These are phyloP conservation scores for Cladosporium velox DNA, from an alignment of 2,329 filamentous ascomycete species.

Conservation along the genomic window DNA sequence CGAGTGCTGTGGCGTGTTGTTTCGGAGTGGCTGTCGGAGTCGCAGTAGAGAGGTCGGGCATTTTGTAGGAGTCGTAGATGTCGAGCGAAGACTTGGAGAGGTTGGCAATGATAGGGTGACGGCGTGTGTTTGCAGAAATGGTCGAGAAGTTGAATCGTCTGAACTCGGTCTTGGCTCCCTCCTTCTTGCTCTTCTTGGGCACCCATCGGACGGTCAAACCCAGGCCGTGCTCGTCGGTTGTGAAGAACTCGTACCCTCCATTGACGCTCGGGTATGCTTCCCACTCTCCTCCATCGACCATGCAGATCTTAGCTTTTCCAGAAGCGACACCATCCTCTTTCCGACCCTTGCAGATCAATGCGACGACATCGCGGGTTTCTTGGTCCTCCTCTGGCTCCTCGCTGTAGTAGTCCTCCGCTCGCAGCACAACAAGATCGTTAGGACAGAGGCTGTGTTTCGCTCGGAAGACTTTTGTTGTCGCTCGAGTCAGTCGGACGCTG, in stretches of 20 bases:
- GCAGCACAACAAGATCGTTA: conserved; percentile 70
- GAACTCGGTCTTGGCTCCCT: conserved; percentile 24
- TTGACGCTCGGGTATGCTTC: conserved; percentile 45
- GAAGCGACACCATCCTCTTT: conserved; percentile 55
- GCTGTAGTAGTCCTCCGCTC: conserved; percentile 65
- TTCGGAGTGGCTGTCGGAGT: conserved; percentile 38
- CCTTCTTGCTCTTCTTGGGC: conserved; percentile 47
- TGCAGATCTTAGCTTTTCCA: conserved; percentile 68
- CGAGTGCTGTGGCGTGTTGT: conserved; percentile 37
- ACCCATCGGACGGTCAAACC: conserved; percentile 70
- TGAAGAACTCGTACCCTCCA: conserved; percentile 59
- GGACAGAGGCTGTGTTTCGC: conserved; percentile 64
- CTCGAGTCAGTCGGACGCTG: conserved; percentile 60
- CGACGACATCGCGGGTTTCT: conserved; percentile 60
- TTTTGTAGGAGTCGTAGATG: conserved; percentile 66
- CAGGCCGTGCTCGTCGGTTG: conserved; percentile 59
- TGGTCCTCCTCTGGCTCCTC: conserved; percentile 55
- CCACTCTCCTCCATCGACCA: conserved; percentile 53
- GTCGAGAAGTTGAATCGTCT: conserved; percentile 75
- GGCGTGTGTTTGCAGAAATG: conserved; percentile 66
- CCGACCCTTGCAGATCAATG: conserved; percentile 61
- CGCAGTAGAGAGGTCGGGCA: conserved; percentile 40
- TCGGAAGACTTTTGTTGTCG: conserved; percentile 65
- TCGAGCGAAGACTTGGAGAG: conserved; percentile 66
- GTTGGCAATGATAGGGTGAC: conserved; percentile 73